phyloP scores from a whole-genome alignment of 1,284 basidiomycete genomes.

The Earliella scabrosa region DNA sequence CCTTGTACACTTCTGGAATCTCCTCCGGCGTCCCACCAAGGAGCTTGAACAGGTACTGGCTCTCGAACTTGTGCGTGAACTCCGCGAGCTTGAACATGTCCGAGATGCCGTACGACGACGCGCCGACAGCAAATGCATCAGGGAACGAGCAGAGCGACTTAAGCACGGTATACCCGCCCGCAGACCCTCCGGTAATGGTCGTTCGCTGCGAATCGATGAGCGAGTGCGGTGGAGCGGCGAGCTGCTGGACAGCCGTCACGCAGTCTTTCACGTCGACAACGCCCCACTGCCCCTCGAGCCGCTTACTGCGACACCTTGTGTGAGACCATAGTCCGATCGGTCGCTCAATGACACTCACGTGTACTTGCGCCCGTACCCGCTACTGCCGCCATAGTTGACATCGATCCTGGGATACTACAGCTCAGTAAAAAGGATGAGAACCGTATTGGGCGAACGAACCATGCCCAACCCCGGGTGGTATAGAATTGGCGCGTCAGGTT shows the following conservation, averaged over 20 bases:
- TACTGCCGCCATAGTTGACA: slow-evolving; percentile 74
- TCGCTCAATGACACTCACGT: slow-evolving; percentile 43
- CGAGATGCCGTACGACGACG: slow-evolving; percentile 49
- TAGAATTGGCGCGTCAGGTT: slow-evolving; percentile 62
- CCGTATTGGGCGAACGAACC: no score
- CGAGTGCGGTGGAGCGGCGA: slow-evolving; percentile 46
- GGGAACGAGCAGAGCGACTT: slow-evolving; percentile 38
- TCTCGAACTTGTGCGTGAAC: slow-evolving; percentile 61
- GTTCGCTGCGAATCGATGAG: slow-evolving; percentile 60
- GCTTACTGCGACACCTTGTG: slow-evolving; percentile 42
- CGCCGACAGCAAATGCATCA: slow-evolving; percentile 43
- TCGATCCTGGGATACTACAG: slow-evolving; percentile 49
- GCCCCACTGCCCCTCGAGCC: slow-evolving; percentile 69
- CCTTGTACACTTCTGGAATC: slow-evolving; percentile 48
- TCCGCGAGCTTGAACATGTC: slow-evolving; percentile 46
- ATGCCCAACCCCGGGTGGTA: slow-evolving; percentile 69
- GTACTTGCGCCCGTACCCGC: slow-evolving; percentile 66
- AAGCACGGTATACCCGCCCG: slow-evolving; percentile 58
- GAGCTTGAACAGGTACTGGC: slow-evolving; percentile 46
- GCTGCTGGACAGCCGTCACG: slow-evolving; percentile 51
- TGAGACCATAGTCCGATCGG: no score
- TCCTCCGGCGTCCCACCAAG: slow-evolving; percentile 50
- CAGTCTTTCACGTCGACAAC: slow-evolving; percentile 68
- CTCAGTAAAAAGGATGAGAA: no score
- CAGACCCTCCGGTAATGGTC: slow-evolving; percentile 56